Percentiles rank a stretch among this genome's conserved stretches.
Conservation (phyloP, 2,329 filamentous ascomycete species). For the Sarocladium strictum region DNA sequence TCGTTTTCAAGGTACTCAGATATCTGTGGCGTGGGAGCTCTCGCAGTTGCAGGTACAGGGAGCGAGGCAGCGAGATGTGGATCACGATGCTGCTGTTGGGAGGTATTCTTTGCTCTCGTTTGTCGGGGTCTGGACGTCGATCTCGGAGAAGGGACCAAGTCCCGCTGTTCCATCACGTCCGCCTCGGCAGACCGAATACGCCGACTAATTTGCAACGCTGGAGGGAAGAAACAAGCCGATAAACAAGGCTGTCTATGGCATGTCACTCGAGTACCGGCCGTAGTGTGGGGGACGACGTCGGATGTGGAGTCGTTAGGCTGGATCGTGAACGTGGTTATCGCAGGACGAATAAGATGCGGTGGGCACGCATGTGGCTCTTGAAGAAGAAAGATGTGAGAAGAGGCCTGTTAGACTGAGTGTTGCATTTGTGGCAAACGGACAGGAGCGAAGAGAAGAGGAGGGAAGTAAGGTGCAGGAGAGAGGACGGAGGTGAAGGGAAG, state of each 20-base stretch:
- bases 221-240: neutral
- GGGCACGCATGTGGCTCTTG: neutral
- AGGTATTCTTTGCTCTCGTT: neutral
- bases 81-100: constrained; percentile 1
- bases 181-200: constrained; percentile 18
- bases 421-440: neutral
- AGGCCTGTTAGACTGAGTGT: neutral
- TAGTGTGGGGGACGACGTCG: neutral
- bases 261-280: neutral
- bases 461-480: neutral
- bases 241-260: constrained; percentile 3
- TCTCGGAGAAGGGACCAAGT: constrained; percentile 19
- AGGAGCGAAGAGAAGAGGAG: neutral
- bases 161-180: constrained; percentile 47
- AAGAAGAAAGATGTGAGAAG: neutral
- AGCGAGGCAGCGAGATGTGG: constrained; percentile 1
- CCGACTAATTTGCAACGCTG: neutral
- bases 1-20: constrained; percentile 1
- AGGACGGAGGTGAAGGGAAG: neutral
- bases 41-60: neutral
- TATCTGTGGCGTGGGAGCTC: neutral
- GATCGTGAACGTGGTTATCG: constrained; percentile 7
- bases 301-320: constrained; percentile 1
- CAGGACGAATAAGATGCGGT: neutral
- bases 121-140: constrained; percentile 16